A percentile compares a stretch with the other conserved stretches of the same genome.
phyloP scores from a whole-genome alignment of 2,329 filamentous ascomycete species.

The Capronia coronata region DNA sequence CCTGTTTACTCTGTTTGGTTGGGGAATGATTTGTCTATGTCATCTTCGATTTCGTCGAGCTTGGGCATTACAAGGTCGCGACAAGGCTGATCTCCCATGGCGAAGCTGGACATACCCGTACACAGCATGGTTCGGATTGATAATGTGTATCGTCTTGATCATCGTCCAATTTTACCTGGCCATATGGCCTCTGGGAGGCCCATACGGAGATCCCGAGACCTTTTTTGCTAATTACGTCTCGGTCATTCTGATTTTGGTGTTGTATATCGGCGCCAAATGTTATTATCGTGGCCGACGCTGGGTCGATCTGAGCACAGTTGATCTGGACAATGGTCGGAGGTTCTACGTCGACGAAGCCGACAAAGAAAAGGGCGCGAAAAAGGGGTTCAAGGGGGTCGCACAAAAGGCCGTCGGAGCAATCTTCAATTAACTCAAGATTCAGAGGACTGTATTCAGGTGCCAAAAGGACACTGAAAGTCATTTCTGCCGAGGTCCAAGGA shows the following conservation, averaged over 20 bases:
- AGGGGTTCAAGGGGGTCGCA: neutral
- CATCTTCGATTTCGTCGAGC: constrained; percentile 41
- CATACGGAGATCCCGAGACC: constrained; percentile 32
- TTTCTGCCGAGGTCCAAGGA: too few species aligned
- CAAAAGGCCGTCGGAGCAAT: neutral
- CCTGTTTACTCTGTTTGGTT: constrained; percentile 41
- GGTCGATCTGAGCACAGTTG: constrained; percentile 6
- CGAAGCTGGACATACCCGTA: constrained; percentile 42
- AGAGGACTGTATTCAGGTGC: too few species aligned
- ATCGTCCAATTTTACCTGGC: constrained; percentile 45
- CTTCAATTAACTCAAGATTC: constrained; percentile 1
- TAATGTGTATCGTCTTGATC: constrained; percentile 41
- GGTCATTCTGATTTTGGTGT: constrained; percentile 38
- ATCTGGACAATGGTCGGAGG: constrained; percentile 10
- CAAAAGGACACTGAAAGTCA: too few species aligned
- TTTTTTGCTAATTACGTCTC: constrained; percentile 47
- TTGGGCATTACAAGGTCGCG: constrained; percentile 39
- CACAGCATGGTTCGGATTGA: constrained; percentile 41
- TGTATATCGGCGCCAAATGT: constrained; percentile 39
- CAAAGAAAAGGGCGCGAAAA: neutral
- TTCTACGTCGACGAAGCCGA: constrained; percentile 8
- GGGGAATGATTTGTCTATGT: constrained; percentile 41
- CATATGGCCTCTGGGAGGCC: constrained; percentile 39
- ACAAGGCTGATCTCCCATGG: constrained; percentile 38
- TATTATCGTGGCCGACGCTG: constrained; percentile 34